Percentiles rank a stretch among this genome's conserved stretches.
Evolutionary conservation across 2,329 filamentous ascomycete species (phyloP).

Genomic region (Colletotrichum limetticola): DNA sequence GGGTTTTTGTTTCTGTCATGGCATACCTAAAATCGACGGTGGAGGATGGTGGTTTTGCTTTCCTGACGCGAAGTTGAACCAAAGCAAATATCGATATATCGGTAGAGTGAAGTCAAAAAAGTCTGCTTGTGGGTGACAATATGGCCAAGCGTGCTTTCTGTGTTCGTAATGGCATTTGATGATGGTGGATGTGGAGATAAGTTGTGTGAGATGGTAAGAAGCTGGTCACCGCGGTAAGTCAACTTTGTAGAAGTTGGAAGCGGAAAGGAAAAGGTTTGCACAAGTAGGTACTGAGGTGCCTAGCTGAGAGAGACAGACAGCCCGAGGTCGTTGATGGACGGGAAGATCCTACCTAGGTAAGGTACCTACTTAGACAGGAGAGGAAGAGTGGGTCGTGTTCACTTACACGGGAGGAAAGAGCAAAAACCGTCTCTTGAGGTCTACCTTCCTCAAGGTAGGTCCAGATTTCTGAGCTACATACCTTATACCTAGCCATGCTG

Average conservation of each 20-base stretch:
- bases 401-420: not conserved
- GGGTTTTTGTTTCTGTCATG: slow-evolving; percentile 17
- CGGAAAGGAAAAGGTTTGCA: not conserved
- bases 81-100: not conserved
- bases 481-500: no score
- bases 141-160: not conserved
- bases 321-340: no score
- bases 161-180: not conserved
- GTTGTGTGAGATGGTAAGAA: not conserved
- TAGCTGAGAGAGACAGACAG: no score
- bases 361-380: not conserved
- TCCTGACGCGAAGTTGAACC: not conserved
- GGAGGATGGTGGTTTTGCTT: not conserved
- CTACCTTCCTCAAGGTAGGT: not conserved
- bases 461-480: no score
- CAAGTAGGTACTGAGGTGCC: not conserved
- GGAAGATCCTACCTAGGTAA: not conserved
- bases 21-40: slow-evolving; percentile 27
- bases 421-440: not conserved
- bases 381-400: not conserved
- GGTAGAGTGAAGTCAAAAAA: not conserved
- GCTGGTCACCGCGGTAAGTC: not conserved
- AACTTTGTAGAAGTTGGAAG: not conserved
- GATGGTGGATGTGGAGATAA: not conserved
- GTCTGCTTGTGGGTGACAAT: not conserved